A percentile compares a stretch with the other conserved stretches of the same genome.
Evolutionary conservation across 2,329 filamentous ascomycete genomes (phyloP).

Genomic region (Aspergillus hortae): DNA sequence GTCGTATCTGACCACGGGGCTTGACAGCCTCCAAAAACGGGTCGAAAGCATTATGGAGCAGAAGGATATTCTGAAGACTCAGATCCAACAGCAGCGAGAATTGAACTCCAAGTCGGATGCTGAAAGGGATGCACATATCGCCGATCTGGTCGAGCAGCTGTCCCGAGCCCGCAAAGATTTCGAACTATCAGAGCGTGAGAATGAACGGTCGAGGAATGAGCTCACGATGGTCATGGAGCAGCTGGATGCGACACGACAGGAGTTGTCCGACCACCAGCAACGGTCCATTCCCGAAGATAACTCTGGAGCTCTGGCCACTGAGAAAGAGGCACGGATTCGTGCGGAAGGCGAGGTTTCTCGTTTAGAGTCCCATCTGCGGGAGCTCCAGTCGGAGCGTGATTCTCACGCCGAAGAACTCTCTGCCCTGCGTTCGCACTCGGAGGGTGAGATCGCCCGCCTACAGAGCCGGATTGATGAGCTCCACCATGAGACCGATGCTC

Average conservation of each 20-base stretch:
- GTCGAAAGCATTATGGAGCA: constrained; percentile 79
- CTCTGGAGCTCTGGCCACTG: constrained; percentile 23
- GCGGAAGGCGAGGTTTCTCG: constrained; percentile 18
- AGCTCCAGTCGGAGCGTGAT: constrained; percentile 13
- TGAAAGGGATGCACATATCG: constrained; percentile 48
- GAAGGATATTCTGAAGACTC: constrained; percentile 80
- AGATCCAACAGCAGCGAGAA: constrained; percentile 93
- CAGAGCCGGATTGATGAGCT: constrained; percentile 30
- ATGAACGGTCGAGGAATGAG: constrained; percentile 38
- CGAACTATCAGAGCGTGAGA: constrained; percentile 48
- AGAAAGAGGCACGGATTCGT: constrained; percentile 23
- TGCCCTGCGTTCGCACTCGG: constrained; percentile 17
- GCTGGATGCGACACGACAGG: constrained; percentile 39
- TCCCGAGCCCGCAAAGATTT: constrained; percentile 64
- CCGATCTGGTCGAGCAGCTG: constrained; percentile 44
- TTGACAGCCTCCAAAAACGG: constrained; percentile 74
- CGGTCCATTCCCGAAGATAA: constrained; percentile 28
- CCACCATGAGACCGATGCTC: constrained; percentile 21
- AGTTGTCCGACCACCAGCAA: constrained; percentile 32
- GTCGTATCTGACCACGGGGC: constrained; percentile 70
- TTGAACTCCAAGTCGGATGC: constrained; percentile 82
- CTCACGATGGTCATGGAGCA: constrained; percentile 42
- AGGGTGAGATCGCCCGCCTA: constrained; percentile 25
- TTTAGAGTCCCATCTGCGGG: constrained; percentile 11
- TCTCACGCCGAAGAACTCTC: constrained; percentile 16